These are phyloP conservation scores for Lotus japonicus DNA, from an alignment of 306 rosid species.

Conservation along the genomic window DNA sequence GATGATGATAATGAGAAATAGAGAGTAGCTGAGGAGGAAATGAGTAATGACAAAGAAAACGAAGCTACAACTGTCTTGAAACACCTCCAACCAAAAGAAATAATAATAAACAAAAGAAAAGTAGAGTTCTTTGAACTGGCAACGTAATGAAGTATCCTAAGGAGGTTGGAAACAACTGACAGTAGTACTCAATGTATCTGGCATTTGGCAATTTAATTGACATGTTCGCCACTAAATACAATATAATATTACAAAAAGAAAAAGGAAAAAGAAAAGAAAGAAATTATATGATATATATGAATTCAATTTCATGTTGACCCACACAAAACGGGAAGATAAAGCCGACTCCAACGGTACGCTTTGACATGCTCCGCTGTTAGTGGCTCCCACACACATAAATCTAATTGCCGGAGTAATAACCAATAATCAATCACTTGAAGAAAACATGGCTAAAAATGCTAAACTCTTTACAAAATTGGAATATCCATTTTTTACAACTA, in stretches of 20 bases:
- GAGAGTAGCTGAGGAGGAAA: constrained; percentile 5
- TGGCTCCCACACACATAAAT: constrained; percentile 33
- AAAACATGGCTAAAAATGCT: neutral
- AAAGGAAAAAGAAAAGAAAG: neutral
- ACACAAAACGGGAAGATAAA: neutral
- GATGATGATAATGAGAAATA: neutral
- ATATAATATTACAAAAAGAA: neutral
- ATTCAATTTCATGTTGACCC: constrained; percentile 6
- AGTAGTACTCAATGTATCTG: neutral
- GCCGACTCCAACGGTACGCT: constrained; percentile 22
- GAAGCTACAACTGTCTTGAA: constrained; percentile 12
- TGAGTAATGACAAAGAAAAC: constrained; percentile 20
- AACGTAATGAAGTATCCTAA: neutral
- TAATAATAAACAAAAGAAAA: neutral
- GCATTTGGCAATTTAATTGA: constrained; percentile 21
- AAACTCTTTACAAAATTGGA: neutral
- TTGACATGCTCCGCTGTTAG: constrained; percentile 15
- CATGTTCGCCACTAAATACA: constrained; percentile 12
- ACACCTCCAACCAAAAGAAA: neutral
- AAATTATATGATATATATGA: neutral
- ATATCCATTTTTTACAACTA: constrained; percentile 21
- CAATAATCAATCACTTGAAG: constrained; percentile 3
- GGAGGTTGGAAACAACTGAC: too few species aligned
- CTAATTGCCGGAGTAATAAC: neutral
- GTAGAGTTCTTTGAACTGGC: neutral